Base-by-base conservation (phyloP, 371 early-diverging fungal species). In the Lichtheimia ramosa region DNA sequence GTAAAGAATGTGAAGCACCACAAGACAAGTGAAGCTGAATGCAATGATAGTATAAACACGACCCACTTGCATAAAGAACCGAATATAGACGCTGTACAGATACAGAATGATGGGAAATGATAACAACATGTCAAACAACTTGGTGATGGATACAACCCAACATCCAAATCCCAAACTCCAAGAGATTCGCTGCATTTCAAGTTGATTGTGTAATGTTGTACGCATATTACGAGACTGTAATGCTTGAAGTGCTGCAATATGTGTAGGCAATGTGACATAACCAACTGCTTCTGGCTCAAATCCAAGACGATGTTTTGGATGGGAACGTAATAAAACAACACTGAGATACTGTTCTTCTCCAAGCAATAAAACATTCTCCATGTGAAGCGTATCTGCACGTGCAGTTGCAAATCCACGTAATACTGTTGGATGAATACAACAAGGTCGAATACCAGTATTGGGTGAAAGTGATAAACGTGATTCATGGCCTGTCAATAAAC, bases 231-330 rank as follows among this genome's bases (percentile, higher is more conserved):
- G 65, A 7, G 57, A 65, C 56, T 75, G 74, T 21, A 67, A 61
- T 2, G 68, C 75, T 48, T 77, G 77, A 0, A 81, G 57, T 13
- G 69, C 61, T 24, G 64, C 60, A 34, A 77, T 75, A 3, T 64
- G 62, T 27, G 72, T 73, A 2, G 81, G 75, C 24, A 81, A 21
- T 0, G 69, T 73, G 1, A 69, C 66, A 55, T 75, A 77, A 0
- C 69, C 77, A 21, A 77, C 65, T 2, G 81, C 81, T 27, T 75
- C 77, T 8, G 81, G 77, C 40, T 77, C 81, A 40, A 81, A 81
- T 5, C 75, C 81, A 16, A 81, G 68, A 3, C 69, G 74, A 50
- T 70, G 67, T 2, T 59, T 54, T 2, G 81, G 77, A 40, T 75
- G 74, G 0, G 81, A 75, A 42, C 63, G 67, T 16, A 81, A 56